Conservation (phyloP, 495 filamentous ascomycete genomes). For the Aspergillus taichungensis region DNA sequence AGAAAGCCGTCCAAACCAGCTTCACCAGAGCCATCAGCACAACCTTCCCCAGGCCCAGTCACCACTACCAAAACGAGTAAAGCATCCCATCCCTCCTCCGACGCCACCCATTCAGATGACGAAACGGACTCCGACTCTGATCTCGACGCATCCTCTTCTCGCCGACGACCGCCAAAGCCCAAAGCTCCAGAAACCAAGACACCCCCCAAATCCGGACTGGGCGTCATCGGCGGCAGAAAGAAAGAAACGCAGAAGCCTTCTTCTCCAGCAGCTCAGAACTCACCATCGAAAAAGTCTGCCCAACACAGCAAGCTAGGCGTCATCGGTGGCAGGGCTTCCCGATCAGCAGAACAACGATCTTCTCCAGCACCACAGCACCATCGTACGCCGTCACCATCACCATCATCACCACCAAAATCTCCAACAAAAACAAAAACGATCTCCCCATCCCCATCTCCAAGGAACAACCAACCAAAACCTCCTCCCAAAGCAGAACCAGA, state of each 20-base stretch:
- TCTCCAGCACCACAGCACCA: background rate
- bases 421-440: background rate
- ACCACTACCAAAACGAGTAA: background rate
- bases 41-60: conserved; percentile 2
- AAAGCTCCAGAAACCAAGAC: background rate
- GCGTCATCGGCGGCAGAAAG: conserved; percentile 13
- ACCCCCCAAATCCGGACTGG: conserved; percentile 3
- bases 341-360: background rate
- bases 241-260: conserved; percentile 5
- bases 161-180: background rate
- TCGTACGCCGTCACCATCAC: too few relatives aligned
- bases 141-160: background rate
- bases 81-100: background rate
- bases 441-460: conserved; percentile 10
- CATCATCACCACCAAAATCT: too few relatives aligned
- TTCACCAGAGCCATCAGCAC: conserved; percentile 10
- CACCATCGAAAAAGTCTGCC: conserved; percentile 14
- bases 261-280: conserved; percentile 1
- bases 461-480: conserved; percentile 5
- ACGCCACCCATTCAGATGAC: conserved; percentile 1
- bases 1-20: background rate
- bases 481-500: conserved; percentile 13
- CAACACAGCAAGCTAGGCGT: conserved; percentile 23
- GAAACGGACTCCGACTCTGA: conserved; percentile 8
- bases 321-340: conserved; percentile 25